Conservation (phyloP, 345 rosid species). For the Acer campestre region DNA sequence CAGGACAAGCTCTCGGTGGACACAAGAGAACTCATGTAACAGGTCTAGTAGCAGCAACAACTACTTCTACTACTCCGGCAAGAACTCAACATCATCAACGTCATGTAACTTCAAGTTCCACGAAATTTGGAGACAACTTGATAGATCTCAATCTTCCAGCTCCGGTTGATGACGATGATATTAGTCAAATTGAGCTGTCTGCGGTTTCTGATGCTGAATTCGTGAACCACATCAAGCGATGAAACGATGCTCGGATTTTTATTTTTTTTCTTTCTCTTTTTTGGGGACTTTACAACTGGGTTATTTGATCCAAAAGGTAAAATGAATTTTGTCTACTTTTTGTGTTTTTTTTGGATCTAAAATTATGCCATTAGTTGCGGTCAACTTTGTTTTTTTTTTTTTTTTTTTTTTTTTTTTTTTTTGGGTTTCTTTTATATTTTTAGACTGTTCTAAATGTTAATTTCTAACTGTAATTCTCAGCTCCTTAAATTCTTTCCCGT, state of each 20-base stretch:
- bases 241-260: constrained; percentile 13
- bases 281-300: constrained; percentile 17
- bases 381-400: constrained; percentile 22
- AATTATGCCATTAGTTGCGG: constrained; percentile 29
- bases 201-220: constrained; percentile 69
- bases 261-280: not conserved
- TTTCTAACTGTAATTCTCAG: constrained; percentile 48
- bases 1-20: constrained; percentile 99
- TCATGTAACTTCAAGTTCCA: constrained; percentile 12
- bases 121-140: constrained; percentile 36
- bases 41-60: constrained; percentile 30
- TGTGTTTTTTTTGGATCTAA: constrained; percentile 42
- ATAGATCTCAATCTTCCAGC: constrained; percentile 97
- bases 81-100: not conserved
- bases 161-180: constrained; percentile 68
- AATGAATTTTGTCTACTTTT: constrained; percentile 40
- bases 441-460: constrained; percentile 38
- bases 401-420: constrained; percentile 12
- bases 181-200: constrained; percentile 64
- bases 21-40: constrained; percentile 87
- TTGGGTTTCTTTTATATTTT: constrained; percentile 28
- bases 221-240: constrained; percentile 39
- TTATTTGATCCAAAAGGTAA: constrained; percentile 39
- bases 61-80: constrained; percentile 25
- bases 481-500: constrained; percentile 17